These are phyloP conservation scores for Fagopyrum esculentum DNA, from an alignment of 148 eudicot species.

Conservation along the genomic window DNA sequence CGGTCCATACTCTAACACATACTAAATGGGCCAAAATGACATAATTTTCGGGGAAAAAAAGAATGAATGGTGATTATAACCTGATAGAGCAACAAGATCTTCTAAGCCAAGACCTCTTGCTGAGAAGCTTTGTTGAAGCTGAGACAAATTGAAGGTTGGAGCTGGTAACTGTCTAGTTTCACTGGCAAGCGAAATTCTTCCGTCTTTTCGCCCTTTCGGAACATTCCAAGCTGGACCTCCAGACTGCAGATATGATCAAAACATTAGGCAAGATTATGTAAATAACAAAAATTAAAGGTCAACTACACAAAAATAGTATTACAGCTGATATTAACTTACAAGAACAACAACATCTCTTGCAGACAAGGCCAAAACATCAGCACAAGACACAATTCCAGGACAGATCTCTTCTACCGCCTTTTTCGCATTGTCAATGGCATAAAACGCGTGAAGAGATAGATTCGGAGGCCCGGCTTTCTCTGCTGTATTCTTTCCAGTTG, in stretches of 20 bases:
- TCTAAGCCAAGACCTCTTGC: constrained; percentile 63
- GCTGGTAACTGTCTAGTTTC: constrained; percentile 71
- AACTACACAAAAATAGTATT: neutral
- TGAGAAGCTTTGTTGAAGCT: constrained; percentile 73
- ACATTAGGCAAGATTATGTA: neutral
- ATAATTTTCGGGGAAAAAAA: too few relatives aligned
- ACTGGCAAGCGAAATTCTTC: constrained; percentile 71
- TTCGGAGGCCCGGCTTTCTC: constrained; percentile 74
- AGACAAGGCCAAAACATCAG: constrained; percentile 80
- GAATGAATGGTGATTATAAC: constrained; percentile 24
- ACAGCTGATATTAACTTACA: constrained; percentile 28
- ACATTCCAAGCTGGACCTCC: constrained; percentile 91
- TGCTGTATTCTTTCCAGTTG: constrained; percentile 42
- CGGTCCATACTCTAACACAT: too few relatives aligned
- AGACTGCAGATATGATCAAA: constrained; percentile 29
- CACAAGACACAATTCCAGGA: constrained; percentile 87
- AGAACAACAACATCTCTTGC: constrained; percentile 76
- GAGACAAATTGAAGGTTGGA: constrained; percentile 77
- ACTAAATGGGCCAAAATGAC: too few relatives aligned
- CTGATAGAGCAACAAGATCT: constrained; percentile 86
- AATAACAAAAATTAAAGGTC: neutral
- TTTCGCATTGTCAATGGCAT: constrained; percentile 71
- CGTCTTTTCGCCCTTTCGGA: constrained; percentile 88
- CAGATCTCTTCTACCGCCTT: constrained; percentile 53
- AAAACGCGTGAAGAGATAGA: constrained; percentile 66